These are phyloP conservation scores for Panaeolus cyanescens DNA, from an alignment of 768 basidiomycete species.

Conservation along the genomic window DNA sequence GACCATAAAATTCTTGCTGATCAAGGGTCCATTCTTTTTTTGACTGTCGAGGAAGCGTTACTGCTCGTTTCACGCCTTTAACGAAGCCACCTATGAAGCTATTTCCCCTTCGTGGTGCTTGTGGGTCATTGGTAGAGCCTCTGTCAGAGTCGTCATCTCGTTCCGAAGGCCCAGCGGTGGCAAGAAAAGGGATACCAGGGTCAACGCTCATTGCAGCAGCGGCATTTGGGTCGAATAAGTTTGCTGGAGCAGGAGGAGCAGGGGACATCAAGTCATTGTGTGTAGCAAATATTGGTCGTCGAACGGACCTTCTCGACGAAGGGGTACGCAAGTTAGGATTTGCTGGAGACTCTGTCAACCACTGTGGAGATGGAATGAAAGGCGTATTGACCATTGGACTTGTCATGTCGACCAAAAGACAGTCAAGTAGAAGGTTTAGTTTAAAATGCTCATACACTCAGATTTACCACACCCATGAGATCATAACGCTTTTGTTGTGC, in stretches of 20 bases:
- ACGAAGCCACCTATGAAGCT: background rate
- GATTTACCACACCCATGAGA: background rate
- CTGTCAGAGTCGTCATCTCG: background rate
- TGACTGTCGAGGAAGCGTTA: background rate
- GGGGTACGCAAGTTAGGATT: background rate
- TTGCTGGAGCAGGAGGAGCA: background rate
- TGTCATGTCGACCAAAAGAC: background rate
- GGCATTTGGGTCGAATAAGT: background rate
- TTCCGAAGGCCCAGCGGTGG: background rate
- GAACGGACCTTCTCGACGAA: background rate
- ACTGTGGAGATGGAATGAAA: background rate
- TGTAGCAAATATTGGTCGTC: background rate
- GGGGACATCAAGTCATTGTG: background rate
- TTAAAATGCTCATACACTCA: background rate
- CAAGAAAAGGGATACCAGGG: constrained; percentile 1
- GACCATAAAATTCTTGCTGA: constrained; percentile 1
- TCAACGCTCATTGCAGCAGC: background rate
- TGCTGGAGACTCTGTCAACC: background rate
- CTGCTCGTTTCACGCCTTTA: background rate
- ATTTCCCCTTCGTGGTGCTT: background rate
- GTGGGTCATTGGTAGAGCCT: background rate
- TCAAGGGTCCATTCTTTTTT: background rate
- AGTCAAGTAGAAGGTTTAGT: background rate
- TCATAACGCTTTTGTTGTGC: background rate
- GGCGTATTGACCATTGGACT: background rate